phyloP scores from a whole-genome alignment of 805 yeast genomes.

The Barnettozyma californica region DNA sequence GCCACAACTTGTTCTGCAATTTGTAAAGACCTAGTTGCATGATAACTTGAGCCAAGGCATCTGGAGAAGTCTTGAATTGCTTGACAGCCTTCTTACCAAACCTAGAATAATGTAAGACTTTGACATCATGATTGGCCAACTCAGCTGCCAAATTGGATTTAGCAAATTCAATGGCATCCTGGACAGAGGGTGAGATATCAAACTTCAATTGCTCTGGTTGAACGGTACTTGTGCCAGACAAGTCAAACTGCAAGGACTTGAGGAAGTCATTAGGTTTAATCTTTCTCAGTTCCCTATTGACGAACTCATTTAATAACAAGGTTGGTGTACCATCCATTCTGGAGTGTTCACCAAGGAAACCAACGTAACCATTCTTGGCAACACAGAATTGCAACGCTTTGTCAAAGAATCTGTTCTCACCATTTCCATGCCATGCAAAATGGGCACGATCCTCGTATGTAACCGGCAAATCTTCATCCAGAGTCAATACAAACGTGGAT shows the following conservation, averaged over 20 bases:
- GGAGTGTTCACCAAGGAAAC: conserved; percentile 94
- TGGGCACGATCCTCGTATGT: conserved; percentile 80
- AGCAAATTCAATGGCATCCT: conserved; percentile 51
- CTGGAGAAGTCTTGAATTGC: conserved; percentile 82
- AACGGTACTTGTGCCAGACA: neutral
- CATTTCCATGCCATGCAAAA: conserved; percentile 94
- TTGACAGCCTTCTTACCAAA: conserved; percentile 86
- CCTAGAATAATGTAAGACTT: conserved; percentile 75
- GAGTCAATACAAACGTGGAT: conserved; percentile 73
- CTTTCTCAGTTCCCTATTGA: conserved; percentile 51
- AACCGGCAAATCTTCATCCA: conserved; percentile 68
- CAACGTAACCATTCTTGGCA: conserved; percentile 78
- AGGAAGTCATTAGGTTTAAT: conserved; percentile 33
- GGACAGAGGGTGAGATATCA: conserved; percentile 49
- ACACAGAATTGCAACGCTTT: conserved; percentile 85
- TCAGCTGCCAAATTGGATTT: conserved; percentile 48
- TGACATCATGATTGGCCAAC: conserved; percentile 59
- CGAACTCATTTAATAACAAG: conserved; percentile 73
- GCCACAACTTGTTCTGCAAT: conserved; percentile 70
- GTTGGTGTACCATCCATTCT: conserved; percentile 98
- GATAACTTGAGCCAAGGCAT: conserved; percentile 86
- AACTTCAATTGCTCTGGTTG: conserved; percentile 39
- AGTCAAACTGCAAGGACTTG: conserved; percentile 13
- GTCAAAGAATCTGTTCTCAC: conserved; percentile 84
- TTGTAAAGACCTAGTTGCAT: conserved; percentile 89